phyloP scores from a whole-genome alignment of 2,329 filamentous ascomycete genomes.

The Penicillium italicum region DNA sequence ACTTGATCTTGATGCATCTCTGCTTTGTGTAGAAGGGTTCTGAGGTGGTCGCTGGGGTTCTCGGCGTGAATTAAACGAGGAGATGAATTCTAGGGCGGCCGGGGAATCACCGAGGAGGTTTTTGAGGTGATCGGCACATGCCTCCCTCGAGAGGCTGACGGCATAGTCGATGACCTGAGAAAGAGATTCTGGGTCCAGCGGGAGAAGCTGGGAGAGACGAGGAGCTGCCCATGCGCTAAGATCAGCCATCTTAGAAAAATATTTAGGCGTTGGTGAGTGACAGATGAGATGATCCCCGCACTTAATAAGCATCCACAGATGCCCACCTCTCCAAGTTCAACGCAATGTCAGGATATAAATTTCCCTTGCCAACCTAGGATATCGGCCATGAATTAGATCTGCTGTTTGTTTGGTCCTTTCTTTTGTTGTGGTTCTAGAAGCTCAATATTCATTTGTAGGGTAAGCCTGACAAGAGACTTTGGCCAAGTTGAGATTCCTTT shows the following conservation, averaged over 20 bases:
- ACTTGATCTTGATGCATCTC: constrained; percentile 1
- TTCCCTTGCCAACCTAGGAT: too few species aligned
- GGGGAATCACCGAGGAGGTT: constrained; percentile 85
- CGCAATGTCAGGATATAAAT: too few species aligned
- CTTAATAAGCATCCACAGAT: not conserved
- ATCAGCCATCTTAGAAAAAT: constrained; percentile 16
- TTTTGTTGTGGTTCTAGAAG: too few species aligned
- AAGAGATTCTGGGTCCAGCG: constrained; percentile 78
- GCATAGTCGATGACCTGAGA: constrained; percentile 82
- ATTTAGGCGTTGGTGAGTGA: not conserved
- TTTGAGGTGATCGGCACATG: constrained; percentile 78
- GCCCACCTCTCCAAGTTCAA: too few species aligned
- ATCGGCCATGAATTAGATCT: too few species aligned
- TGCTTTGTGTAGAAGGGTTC: constrained; percentile 1
- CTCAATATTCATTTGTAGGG: too few species aligned
- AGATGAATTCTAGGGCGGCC: constrained; percentile 67
- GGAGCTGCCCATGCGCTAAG: constrained; percentile 57
- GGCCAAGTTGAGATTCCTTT: too few species aligned
- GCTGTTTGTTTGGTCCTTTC: too few species aligned
- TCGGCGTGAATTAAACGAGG: constrained; percentile 68
- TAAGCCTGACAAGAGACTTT: too few species aligned
- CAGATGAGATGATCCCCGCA: constrained; percentile 2
- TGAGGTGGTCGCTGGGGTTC: constrained; percentile 30
- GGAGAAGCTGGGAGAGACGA: constrained; percentile 75
- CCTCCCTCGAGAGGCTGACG: constrained; percentile 68